These are phyloP conservation scores for Scedosporium apiospermum DNA, from an alignment of 2,329 filamentous ascomycete species.

Conservation along the genomic window DNA sequence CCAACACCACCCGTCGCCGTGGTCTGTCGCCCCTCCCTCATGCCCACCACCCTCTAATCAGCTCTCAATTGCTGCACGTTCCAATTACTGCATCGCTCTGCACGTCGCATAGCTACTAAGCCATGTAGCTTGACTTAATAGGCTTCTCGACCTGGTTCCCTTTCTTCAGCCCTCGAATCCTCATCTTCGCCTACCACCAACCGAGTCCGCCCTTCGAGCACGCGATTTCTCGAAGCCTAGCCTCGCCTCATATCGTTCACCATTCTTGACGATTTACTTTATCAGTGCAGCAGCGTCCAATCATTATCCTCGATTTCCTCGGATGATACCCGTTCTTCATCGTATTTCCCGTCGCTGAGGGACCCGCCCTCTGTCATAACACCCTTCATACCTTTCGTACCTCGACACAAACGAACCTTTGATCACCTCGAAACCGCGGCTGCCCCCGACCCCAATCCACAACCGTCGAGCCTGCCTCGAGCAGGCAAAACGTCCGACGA, in stretches of 20 bases:
- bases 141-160: neutral
- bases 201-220: neutral
- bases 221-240: neutral
- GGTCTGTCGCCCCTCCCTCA: neutral
- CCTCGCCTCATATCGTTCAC: neutral
- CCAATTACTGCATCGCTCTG: neutral
- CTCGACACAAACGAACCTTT: neutral
- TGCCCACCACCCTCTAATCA: neutral
- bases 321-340: neutral
- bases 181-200: neutral
- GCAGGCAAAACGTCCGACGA: conserved; percentile 9
- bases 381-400: neutral
- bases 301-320: neutral
- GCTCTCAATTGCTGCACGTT: neutral
- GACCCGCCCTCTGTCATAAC: neutral
- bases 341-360: neutral
- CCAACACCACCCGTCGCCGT: neutral
- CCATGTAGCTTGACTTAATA: neutral
- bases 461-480: conserved; percentile 3
- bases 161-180: neutral
- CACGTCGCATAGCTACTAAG: neutral
- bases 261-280: neutral
- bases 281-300: neutral
- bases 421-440: neutral
- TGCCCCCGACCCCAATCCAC: neutral